These are phyloP conservation scores for Emydomyces testavorans DNA, from an alignment of 2,329 filamentous ascomycete species.

Conservation along the genomic window DNA sequence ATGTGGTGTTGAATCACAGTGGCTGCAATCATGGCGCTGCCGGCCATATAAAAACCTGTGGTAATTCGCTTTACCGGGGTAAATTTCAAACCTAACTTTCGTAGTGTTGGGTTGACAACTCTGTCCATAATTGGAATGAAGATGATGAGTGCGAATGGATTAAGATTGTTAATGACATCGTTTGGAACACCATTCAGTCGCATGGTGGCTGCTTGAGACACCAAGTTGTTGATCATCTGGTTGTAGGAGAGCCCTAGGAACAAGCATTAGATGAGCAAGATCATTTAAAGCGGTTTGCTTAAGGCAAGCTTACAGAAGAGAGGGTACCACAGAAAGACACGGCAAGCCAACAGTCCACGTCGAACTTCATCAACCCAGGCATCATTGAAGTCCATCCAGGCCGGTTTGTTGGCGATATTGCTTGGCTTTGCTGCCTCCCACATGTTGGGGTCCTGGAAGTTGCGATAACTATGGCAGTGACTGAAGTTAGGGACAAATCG, in stretches of 20 bases:
- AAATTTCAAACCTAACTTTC: conserved; percentile 39
- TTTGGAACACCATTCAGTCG: conserved; percentile 43
- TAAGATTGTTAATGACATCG: conserved; percentile 45
- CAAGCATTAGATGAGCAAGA: conserved; percentile 13
- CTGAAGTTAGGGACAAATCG: neutral
- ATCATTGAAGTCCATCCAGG: conserved; percentile 74
- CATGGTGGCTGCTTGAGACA: conserved; percentile 46
- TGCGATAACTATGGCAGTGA: conserved; percentile 20
- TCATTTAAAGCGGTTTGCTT: neutral
- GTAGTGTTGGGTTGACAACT: conserved; percentile 42
- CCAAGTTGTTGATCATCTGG: conserved; percentile 46
- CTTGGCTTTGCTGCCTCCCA: conserved; percentile 62
- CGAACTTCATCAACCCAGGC: conserved; percentile 69
- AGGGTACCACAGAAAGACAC: conserved; percentile 54
- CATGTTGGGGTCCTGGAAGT: conserved; percentile 47
- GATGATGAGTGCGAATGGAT: conserved; percentile 44
- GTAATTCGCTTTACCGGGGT: conserved; percentile 45
- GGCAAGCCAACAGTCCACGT: conserved; percentile 57
- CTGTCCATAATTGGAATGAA: conserved; percentile 45
- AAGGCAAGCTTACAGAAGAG: conserved; percentile 32
- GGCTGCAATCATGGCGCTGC: conserved; percentile 40
- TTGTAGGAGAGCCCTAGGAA: conserved; percentile 38
- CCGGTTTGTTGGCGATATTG: conserved; percentile 48
- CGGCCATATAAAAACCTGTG: conserved; percentile 40
- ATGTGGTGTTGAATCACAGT: conserved; percentile 41